A percentile compares a stretch with the other conserved stretches of the same genome.
Conservation (phyloP, 108 stramenopile genomes). For the Cyclotella baltica region DNA sequence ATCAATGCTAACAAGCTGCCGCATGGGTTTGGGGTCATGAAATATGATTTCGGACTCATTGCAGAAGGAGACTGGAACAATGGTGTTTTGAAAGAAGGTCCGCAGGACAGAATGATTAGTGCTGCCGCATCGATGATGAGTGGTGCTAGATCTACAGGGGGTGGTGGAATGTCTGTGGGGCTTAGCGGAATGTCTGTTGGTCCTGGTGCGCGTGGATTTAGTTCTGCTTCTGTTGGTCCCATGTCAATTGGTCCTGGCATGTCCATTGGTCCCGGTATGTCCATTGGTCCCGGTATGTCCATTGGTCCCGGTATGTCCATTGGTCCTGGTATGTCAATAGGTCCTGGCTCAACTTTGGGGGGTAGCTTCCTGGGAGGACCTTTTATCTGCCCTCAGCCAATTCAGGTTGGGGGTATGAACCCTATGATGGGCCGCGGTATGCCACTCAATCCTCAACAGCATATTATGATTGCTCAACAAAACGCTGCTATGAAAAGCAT, state of each 20-base stretch:
- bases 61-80: slow-evolving; percentile 70
- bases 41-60: slow-evolving; percentile 65
- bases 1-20: slow-evolving; percentile 41
- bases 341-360: slow-evolving; percentile 9
- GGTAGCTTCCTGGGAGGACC: background rate
- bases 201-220: slow-evolving; percentile 2
- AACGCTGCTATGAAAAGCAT: slow-evolving; percentile 35
- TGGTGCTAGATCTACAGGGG: slow-evolving; percentile 24
- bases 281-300: too few species aligned
- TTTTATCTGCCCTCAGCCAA: slow-evolving; percentile 15
- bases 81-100: slow-evolving; percentile 48
- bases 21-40: slow-evolving; percentile 69
- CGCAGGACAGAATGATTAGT: slow-evolving; percentile 60
- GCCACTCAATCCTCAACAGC: slow-evolving; percentile 17
- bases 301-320: background rate
- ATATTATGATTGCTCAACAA: slow-evolving; percentile 35
- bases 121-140: slow-evolving; percentile 29
- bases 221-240: background rate
- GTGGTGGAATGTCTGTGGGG: slow-evolving; percentile 24
- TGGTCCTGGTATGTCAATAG: slow-evolving; percentile 1
- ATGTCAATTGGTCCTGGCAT: slow-evolving; percentile 12
- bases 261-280: slow-evolving; percentile 6
- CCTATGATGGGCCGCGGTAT: slow-evolving; percentile 14
- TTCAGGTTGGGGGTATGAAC: slow-evolving; percentile 31
- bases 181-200: slow-evolving; percentile 23